Evolutionary conservation across 495 filamentous ascomycete species (phyloP), one percentile per base, ranked within the genome.

Genomic region (Achaetomiella virescens): DNA sequence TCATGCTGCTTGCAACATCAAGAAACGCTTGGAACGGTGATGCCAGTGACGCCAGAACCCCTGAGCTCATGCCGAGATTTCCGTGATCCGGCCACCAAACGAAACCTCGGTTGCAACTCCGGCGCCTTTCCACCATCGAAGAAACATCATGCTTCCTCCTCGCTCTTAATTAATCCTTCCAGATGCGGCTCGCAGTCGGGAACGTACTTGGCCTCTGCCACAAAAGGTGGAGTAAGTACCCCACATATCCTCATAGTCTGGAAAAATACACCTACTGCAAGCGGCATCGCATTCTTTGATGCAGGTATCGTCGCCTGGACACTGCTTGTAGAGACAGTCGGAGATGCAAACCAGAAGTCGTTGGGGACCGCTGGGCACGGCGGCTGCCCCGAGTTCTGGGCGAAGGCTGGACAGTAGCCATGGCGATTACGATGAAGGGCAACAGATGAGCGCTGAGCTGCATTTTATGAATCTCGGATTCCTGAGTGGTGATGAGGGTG

Each of bases 301-400:
- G 38, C 51, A 54, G 20, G 29, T 41, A 11, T 47, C 44, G 10
- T n/a, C 44, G 8, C 44, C 25, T 3, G 44, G 6, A 38, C 54
- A 57, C 0, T n/a, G 17, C 36, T 57, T 50, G 54, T 57, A 57
- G n/a, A 57, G 54, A 25, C 54, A 57, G 40, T 57, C 24, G 15
- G 36, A 43, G 37, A 24, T 36, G 45, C 54, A 57, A 9, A 22
- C 54, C 46, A 57, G 46, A 43, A 57, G 20, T 8, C 25, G 12
- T 33, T 12, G 17, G 45, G 36, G 21, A 57, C 45, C 1, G 2
- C 17, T 1, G 17, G 17, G 38, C 54, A 57, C 1, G 38, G 36
- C 17, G 37, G 46, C 46, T 57, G 36, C 25, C 31, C 36, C 12
- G 42, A 9, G 9, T 4, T 15, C n/a, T 14, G 15, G 4, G 7